Percentiles rank a stretch among this genome's conserved stretches.
Conservation (phyloP, 345 rosid genomes). For the Gossypium arboreum region DNA sequence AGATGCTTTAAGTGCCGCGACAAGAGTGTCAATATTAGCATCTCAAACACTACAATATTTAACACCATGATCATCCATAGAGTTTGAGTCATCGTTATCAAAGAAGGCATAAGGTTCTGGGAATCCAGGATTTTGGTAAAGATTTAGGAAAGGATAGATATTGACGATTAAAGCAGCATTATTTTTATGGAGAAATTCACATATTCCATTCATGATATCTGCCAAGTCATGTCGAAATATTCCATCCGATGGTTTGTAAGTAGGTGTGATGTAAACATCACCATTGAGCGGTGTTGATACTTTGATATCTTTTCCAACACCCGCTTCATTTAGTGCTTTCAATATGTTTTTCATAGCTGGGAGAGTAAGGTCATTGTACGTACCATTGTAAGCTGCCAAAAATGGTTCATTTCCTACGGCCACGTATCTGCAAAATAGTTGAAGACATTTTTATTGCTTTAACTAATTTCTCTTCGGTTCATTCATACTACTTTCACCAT, state of each 20-base stretch:
- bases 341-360: conserved; percentile 75
- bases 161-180: conserved; percentile 64
- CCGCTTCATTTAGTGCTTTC: conserved; percentile 58
- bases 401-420: conserved; percentile 90
- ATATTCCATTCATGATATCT: conserved; percentile 34
- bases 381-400: conserved; percentile 57
- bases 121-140: conserved; percentile 51
- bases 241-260: conserved; percentile 64
- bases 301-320: conserved; percentile 48
- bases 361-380: conserved; percentile 33
- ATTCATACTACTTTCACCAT: too few species aligned
- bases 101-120: conserved; percentile 70
- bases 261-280: conserved; percentile 58
- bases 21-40: conserved; percentile 77
- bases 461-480: too few species aligned
- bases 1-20: conserved; percentile 47
- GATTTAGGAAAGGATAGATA: conserved; percentile 80
- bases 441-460: background rate
- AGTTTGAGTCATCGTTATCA: conserved; percentile 11
- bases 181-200: conserved; percentile 41
- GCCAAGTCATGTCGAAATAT: conserved; percentile 47
- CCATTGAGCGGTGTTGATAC: conserved; percentile 72
- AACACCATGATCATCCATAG: conserved; percentile 31
- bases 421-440: conserved; percentile 47
- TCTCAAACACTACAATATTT: conserved; percentile 65